These are phyloP conservation scores for Gossypium turneri DNA, from an alignment of 345 rosid species.

Conservation along the genomic window DNA sequence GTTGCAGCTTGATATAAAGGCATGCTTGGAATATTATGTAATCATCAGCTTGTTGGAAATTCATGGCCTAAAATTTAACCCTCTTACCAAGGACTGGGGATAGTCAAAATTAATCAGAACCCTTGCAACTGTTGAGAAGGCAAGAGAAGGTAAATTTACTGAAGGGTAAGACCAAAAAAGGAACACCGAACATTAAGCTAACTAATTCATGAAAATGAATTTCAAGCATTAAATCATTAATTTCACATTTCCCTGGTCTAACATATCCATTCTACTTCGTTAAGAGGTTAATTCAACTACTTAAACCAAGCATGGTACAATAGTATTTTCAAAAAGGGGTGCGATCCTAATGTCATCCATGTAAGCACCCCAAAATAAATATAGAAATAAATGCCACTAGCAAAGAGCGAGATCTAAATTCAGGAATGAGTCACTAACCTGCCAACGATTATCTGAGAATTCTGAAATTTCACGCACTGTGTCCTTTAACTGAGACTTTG, in stretches of 20 bases:
- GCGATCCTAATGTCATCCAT: not conserved
- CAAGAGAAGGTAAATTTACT: conserved; percentile 19
- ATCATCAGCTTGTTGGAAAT: not conserved
- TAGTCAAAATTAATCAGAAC: not conserved
- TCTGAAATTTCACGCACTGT: conserved; percentile 87
- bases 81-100: not conserved
- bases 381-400: not conserved
- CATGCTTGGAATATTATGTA: not conserved
- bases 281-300: not conserved
- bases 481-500: conserved; percentile 62
- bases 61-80: not conserved
- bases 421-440: conserved; percentile 51
- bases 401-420: not conserved
- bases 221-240: not conserved
- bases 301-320: not conserved
- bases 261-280: not conserved
- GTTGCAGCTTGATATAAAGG: not conserved
- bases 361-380: not conserved
- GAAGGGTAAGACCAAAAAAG: conserved; percentile 23
- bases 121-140: not conserved
- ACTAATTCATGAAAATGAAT: not conserved
- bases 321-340: not conserved
- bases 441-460: conserved; percentile 78
- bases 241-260: not conserved
- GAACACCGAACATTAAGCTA: not conserved